These are phyloP conservation scores for Taphrina populina DNA, from an alignment of 1,139 yeast species.

Conservation along the genomic window DNA sequence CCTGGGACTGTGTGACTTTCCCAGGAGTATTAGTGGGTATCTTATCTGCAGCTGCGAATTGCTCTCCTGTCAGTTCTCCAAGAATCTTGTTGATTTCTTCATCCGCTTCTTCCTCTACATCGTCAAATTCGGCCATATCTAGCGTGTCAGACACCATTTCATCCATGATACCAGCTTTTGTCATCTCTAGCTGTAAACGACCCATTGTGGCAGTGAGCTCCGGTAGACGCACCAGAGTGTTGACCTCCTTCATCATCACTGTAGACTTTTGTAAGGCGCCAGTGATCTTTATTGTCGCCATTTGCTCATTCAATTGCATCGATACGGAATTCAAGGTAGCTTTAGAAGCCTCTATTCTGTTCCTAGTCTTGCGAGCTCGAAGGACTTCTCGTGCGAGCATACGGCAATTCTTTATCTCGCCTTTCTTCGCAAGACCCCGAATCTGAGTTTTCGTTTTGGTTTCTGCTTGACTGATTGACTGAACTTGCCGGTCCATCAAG, in stretches of 20 bases:
- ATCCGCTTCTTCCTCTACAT: conserved; percentile 67
- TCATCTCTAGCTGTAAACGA: conserved; percentile 79
- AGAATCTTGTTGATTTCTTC: conserved; percentile 65
- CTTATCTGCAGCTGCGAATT: conserved; percentile 45
- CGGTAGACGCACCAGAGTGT: conserved; percentile 72
- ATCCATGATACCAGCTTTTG: conserved; percentile 77
- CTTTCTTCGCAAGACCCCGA: conserved; percentile 71
- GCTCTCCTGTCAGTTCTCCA: conserved; percentile 51
- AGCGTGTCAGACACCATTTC: conserved; percentile 94
- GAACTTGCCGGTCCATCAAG: conserved; percentile 75
- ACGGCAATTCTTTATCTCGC: conserved; percentile 71
- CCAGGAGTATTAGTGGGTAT: conserved; percentile 45
- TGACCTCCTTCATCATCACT: conserved; percentile 83
- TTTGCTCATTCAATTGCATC: conserved; percentile 89
- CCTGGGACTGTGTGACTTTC: not conserved
- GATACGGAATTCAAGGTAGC: conserved; percentile 83
- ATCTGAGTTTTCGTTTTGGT: conserved; percentile 71
- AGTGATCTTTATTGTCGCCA: conserved; percentile 78
- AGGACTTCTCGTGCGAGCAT: conserved; percentile 80
- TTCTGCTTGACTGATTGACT: conserved; percentile 54
- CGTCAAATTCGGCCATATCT: conserved; percentile 67
- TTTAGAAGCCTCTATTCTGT: conserved; percentile 71
- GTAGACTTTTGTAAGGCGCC: conserved; percentile 80
- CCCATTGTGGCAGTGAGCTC: conserved; percentile 81
- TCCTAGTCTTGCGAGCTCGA: conserved; percentile 69